A percentile compares a stretch with the other conserved stretches of the same genome.
phyloP scores from a whole-genome alignment of 257 asterid genomes.

The Solanum tarijense region DNA sequence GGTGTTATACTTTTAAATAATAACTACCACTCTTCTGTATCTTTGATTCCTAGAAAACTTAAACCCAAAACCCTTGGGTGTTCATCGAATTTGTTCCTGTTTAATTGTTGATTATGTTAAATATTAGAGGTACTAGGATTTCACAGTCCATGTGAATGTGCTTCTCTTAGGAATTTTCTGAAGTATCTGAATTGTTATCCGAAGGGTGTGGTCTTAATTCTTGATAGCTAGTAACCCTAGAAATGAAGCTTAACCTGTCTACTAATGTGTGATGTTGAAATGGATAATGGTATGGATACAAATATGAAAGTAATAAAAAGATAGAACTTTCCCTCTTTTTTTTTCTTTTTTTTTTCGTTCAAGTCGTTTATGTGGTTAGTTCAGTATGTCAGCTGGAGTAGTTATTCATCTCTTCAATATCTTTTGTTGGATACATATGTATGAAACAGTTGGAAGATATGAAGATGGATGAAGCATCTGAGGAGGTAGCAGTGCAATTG shows the following conservation, averaged over 20 bases:
- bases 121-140: neutral
- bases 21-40: neutral
- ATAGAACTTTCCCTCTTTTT: neutral
- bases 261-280: neutral
- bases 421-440: slow-evolving; percentile 5
- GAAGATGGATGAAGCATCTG: slow-evolving; percentile 91
- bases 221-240: neutral
- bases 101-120: neutral
- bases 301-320: neutral
- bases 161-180: neutral
- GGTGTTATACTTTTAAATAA: neutral
- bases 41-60: neutral
- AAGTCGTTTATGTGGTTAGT: neutral
- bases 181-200: neutral
- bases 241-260: neutral
- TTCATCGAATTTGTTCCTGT: neutral
- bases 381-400: neutral
- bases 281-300: neutral
- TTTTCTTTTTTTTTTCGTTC: neutral
- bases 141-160: neutral
- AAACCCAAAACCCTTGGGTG: neutral
- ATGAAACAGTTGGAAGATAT: slow-evolving; percentile 69
- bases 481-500: slow-evolving; percentile 79
- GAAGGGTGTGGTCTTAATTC: neutral
- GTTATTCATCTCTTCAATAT: neutral